These are phyloP conservation scores for Polygonum aviculare DNA, from an alignment of 148 eudicot genomes.

Conservation along the genomic window DNA sequence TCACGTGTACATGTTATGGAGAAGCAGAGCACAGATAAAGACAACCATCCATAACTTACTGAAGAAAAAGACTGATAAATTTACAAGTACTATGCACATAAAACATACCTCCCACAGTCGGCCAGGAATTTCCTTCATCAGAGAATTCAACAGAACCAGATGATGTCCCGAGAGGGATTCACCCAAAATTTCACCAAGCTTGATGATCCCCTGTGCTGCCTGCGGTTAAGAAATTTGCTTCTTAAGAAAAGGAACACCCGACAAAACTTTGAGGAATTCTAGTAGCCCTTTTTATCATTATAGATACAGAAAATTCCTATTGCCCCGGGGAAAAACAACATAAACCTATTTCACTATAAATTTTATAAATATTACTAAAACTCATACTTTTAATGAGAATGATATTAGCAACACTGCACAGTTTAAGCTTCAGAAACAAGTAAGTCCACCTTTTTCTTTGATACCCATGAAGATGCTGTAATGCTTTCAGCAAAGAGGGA, in stretches of 20 bases:
- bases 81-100: neutral
- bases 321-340: neutral
- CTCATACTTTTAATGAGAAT: neutral
- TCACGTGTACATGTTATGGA: neutral
- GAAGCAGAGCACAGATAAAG: neutral
- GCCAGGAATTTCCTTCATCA: constrained; percentile 88
- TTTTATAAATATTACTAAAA: neutral
- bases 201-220: constrained; percentile 76
- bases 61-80: neutral
- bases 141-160: constrained; percentile 52
- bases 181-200: constrained; percentile 72
- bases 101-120: constrained; percentile 88
- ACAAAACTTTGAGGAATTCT: neutral
- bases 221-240: constrained; percentile 15
- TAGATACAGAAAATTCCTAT: neutral
- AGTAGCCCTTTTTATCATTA: neutral
- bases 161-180: constrained; percentile 59
- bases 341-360: neutral
- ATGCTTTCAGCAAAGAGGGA: constrained; percentile 63
- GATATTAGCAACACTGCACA: neutral
- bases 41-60: neutral
- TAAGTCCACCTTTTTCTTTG: constrained; percentile 52
- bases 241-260: neutral
- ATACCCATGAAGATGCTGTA: constrained; percentile 75
- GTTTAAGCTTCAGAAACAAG: neutral